Conservation (phyloP, 2,329 filamentous ascomycete species). For the Pseudogymnoascus sp. region DNA sequence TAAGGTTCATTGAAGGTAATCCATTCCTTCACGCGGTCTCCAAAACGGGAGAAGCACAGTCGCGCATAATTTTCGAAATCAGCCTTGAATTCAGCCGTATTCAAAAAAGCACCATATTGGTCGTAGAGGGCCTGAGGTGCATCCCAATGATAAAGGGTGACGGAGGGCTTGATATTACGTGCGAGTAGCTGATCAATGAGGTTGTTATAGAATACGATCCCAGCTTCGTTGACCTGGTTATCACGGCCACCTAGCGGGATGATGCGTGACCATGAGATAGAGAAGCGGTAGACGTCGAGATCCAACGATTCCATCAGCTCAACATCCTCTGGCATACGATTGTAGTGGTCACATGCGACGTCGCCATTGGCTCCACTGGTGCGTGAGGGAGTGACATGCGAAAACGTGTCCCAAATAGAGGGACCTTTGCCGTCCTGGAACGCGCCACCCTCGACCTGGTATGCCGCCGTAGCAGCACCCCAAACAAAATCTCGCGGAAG, state of each 20-base stretch:
- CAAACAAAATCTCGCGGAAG: constrained; percentile 32
- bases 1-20: constrained; percentile 35
- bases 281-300: constrained; percentile 48
- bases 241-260: constrained; percentile 39
- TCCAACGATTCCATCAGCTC: constrained; percentile 31
- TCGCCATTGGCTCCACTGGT: constrained; percentile 33
- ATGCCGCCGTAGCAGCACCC: constrained; percentile 33
- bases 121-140: constrained; percentile 29
- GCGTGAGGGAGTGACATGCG: constrained; percentile 23
- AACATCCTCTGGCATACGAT: constrained; percentile 41
- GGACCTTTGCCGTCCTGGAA: constrained; percentile 32
- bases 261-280: constrained; percentile 55
- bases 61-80: constrained; percentile 34
- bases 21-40: constrained; percentile 31
- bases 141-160: constrained; percentile 37
- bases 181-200: constrained; percentile 35
- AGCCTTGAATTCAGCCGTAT: constrained; percentile 21
- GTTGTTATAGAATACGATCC: constrained; percentile 34
- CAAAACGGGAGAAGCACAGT: constrained; percentile 31
- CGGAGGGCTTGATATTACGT: constrained; percentile 34
- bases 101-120: constrained; percentile 31
- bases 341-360: constrained; percentile 40
- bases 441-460: constrained; percentile 37
- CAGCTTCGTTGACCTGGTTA: constrained; percentile 2
- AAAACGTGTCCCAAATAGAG: constrained; percentile 33